Percentiles rank a stretch among this genome's conserved stretches.
Evolutionary conservation across 2,329 filamentous ascomycete genomes (phyloP).

Genomic region (Ramichloridium luteum): DNA sequence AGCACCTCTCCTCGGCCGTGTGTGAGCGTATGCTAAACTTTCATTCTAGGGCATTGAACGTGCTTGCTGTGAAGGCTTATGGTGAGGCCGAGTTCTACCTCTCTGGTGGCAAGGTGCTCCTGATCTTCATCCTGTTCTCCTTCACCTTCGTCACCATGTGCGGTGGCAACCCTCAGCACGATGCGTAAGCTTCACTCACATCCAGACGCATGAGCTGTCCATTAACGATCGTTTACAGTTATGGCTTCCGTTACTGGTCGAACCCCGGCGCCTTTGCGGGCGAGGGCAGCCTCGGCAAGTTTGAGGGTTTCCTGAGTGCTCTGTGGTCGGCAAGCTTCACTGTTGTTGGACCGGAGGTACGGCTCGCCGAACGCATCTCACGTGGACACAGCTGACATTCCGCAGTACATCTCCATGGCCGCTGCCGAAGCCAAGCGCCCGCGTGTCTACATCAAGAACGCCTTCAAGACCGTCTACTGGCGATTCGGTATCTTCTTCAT

Average conservation of each 20-base stretch:
- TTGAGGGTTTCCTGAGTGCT: constrained; percentile 25
- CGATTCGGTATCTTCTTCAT: constrained; percentile 40
- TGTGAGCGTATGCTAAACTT: constrained; percentile 1
- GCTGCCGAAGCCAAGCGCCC: constrained; percentile 37
- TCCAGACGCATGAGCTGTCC: too few species aligned
- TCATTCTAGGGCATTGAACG: constrained; percentile 23
- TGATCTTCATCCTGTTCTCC: constrained; percentile 20
- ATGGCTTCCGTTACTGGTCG: constrained; percentile 33
- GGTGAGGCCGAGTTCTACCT: constrained; percentile 42
- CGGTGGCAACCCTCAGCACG: constrained; percentile 22
- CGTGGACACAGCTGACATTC: too few species aligned
- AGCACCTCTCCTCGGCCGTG: not conserved
- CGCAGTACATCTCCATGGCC: constrained; percentile 39
- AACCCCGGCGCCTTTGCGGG: constrained; percentile 23
- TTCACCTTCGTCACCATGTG: constrained; percentile 25
- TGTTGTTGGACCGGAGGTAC: constrained; percentile 33
- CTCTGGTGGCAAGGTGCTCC: constrained; percentile 32
- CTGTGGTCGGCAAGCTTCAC: constrained; percentile 28
- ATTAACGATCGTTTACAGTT: too few species aligned
- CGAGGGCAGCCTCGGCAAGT: constrained; percentile 21
- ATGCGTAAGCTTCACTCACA: constrained; percentile 17
- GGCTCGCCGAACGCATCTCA: too few species aligned
- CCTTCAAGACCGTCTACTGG: constrained; percentile 39
- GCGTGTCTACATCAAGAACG: constrained; percentile 34
- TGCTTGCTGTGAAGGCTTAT: constrained; percentile 33